Conservation (phyloP, 768 basidiomycete species). For the Lactarius deliciosus region DNA sequence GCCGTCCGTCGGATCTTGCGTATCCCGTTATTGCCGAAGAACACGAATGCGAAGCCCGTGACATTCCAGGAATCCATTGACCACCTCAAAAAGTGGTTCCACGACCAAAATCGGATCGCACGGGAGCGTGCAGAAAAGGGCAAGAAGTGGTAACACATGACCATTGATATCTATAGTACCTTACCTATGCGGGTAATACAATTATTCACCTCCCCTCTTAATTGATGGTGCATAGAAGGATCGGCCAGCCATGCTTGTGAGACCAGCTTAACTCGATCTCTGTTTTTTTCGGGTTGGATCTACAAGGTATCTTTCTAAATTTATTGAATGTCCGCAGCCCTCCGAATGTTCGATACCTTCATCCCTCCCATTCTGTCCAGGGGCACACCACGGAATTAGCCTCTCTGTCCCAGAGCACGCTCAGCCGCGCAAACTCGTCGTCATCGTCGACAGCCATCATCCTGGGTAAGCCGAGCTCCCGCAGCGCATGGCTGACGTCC, state of each 20-base stretch:
- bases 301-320: slow-evolving; percentile 30
- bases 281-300: neutral
- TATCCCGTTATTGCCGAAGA: slow-evolving; percentile 35
- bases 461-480: slow-evolving; percentile 33
- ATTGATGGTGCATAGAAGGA: neutral
- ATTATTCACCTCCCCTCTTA: slow-evolving; percentile 7
- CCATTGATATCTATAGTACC: slow-evolving; percentile 2
- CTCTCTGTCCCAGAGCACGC: slow-evolving; percentile 19
- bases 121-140: slow-evolving; percentile 20
- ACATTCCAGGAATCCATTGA: slow-evolving; percentile 27
- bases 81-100: slow-evolving; percentile 27
- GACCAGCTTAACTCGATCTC: neutral
- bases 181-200: neutral
- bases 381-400: slow-evolving; percentile 42
- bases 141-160: slow-evolving; percentile 21
- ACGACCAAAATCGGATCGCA: slow-evolving; percentile 19
- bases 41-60: slow-evolving; percentile 17
- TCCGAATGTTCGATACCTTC: slow-evolving; percentile 35
- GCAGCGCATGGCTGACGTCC: slow-evolving; percentile 23
- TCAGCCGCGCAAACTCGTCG: slow-evolving; percentile 32
- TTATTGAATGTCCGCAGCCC: slow-evolving; percentile 42
- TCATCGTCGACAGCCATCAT: slow-evolving; percentile 36
- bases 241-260: too few relatives aligned
- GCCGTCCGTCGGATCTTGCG: slow-evolving; percentile 42
- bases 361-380: slow-evolving; percentile 34